Evolutionary conservation across 2,329 filamentous ascomycete genomes (phyloP).

Genomic region (Sporothrix phasma): DNA sequence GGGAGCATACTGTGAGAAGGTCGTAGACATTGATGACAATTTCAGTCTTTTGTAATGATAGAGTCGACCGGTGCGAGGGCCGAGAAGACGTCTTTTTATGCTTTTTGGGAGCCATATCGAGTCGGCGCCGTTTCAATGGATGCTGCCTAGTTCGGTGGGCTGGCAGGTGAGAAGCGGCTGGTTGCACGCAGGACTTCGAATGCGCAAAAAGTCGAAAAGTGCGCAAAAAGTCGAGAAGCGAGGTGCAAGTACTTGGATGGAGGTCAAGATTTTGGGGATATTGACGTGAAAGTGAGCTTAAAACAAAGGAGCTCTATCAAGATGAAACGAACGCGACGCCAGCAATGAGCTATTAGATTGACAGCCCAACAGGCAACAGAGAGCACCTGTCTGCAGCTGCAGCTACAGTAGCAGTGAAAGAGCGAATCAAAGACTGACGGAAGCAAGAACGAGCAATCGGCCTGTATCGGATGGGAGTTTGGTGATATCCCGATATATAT

Average conservation of each 20-base stretch:
- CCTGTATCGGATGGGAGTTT: no score
- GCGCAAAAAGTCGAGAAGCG: neutral
- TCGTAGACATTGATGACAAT: conserved; percentile 72
- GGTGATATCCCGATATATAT: no score
- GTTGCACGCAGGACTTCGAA: neutral
- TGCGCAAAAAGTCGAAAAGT: neutral
- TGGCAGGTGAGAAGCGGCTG: neutral
- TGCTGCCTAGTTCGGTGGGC: neutral
- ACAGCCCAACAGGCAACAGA: neutral
- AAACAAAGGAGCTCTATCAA: neutral
- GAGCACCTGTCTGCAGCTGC: neutral
- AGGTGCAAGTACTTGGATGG: neutral
- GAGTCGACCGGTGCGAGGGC: conserved; percentile 49
- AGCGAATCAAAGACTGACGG: neutral
- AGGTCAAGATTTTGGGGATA: neutral
- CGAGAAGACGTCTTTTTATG: conserved; percentile 29
- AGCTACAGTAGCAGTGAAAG: neutral
- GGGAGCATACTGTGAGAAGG: conserved; percentile 53
- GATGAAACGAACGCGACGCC: neutral
- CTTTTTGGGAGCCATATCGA: conserved; percentile 36
- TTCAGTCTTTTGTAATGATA: conserved; percentile 62
- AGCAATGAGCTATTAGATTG: neutral
- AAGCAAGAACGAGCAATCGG: no score
- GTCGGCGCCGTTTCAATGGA: no score
- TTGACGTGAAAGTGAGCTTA: no score